A percentile compares a stretch with the other conserved stretches of the same genome.
phyloP scores from a whole-genome alignment of 106 monocot genomes.

The Allium sativum region DNA sequence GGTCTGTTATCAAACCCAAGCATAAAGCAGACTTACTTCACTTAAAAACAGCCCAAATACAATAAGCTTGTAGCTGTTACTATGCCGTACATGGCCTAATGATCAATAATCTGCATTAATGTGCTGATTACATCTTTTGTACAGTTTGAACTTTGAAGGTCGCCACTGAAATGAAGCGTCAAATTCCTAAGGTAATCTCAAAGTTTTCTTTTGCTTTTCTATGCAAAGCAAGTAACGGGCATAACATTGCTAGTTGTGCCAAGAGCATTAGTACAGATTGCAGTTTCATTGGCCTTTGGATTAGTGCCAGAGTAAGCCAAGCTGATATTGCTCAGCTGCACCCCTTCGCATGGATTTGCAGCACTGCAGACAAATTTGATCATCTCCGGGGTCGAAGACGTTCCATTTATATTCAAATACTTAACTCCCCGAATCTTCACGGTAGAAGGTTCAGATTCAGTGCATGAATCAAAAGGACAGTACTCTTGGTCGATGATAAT shows the following conservation, averaged over 20 bases:
- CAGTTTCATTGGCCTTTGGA: background rate
- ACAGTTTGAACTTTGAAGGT: too few species aligned
- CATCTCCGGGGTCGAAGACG: background rate
- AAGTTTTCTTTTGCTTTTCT: too few species aligned
- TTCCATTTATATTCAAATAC: background rate
- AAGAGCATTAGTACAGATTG: background rate
- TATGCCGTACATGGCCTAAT: too few species aligned
- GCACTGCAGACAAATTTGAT: background rate
- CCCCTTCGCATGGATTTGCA: background rate
- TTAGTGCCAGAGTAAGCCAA: background rate
- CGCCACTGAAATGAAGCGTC: too few species aligned
- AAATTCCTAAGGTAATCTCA: too few species aligned
- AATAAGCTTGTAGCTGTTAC: too few species aligned
- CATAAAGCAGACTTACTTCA: too few species aligned
- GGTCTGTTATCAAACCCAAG: too few species aligned
- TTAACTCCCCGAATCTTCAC: background rate
- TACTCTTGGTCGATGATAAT: conserved; percentile 53
- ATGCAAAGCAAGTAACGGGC: background rate
- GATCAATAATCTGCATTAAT: too few species aligned
- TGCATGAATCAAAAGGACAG: conserved; percentile 21
- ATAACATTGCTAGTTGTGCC: background rate
- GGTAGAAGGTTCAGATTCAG: background rate
- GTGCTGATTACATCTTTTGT: too few species aligned
- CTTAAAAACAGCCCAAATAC: too few species aligned
- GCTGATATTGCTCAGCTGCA: background rate